Conservation (phyloP, 2,329 filamentous ascomycete species). For the Colletotrichum chrysophilum region DNA sequence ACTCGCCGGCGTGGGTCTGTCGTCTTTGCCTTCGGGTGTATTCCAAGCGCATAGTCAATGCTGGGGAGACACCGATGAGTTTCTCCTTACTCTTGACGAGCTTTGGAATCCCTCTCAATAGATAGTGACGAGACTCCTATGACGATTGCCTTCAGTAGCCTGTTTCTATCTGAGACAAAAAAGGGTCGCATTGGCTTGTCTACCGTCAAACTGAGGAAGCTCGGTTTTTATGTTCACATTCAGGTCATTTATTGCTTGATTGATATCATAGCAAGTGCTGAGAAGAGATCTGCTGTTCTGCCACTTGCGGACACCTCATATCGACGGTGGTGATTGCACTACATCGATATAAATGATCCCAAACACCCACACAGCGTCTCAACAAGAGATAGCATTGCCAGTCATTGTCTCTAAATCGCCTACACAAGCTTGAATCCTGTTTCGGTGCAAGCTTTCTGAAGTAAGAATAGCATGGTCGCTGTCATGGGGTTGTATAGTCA, state of each 20-base stretch:
- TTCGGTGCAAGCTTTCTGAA: not conserved
- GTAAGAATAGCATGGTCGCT: not conserved
- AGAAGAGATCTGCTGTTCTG: not conserved
- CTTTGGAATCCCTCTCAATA: accelerated
- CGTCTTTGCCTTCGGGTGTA: not conserved
- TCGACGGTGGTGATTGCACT: no score
- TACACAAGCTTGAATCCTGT: accelerated
- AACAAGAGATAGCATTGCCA: no score
- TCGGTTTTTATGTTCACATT: not conserved
- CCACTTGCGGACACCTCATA: not conserved
- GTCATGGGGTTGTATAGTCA: accelerated
- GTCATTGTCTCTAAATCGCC: accelerated
- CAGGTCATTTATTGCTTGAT: accelerated
- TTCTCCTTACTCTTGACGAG: accelerated
- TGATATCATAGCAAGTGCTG: not conserved
- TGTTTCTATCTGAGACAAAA: no score
- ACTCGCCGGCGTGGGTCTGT: not conserved
- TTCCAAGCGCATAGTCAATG: accelerated
- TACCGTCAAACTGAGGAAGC: not conserved
- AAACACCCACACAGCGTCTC: no score
- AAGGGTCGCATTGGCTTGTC: no score
- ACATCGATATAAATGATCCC: accelerated
- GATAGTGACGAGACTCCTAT: no score
- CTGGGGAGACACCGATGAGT: no score
- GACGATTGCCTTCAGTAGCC: no score